Evolutionary conservation across 352 stramenopile genomes (phyloP).

Genomic region (Stramenopiles sp.): DNA sequence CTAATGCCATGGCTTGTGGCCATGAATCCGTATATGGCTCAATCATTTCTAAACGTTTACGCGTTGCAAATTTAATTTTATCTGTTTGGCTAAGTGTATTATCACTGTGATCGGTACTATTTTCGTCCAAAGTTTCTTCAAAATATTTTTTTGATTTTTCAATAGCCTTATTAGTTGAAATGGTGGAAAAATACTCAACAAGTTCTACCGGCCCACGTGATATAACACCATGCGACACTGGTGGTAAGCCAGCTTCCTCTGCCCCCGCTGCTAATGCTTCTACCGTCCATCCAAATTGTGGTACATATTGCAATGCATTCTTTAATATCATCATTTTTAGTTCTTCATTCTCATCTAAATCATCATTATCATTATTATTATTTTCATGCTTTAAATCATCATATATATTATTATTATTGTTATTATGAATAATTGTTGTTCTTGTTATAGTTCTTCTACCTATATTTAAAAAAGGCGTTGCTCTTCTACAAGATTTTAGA

Average conservation of each 20-base stretch:
- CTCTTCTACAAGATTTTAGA: too few species aligned
- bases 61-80: neutral
- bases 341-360: neutral
- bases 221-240: neutral
- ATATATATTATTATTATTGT: too few species aligned
- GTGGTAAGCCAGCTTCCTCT: neutral
- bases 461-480: too few species aligned
- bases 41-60: neutral
- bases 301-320: neutral
- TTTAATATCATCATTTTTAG: neutral
- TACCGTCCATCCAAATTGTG: conserved; percentile 3
- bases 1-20: conserved; percentile 40
- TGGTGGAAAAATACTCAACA: neutral
- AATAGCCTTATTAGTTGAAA: neutral
- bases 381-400: neutral
- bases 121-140: neutral
- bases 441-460: too few species aligned
- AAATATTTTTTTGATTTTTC: neutral
- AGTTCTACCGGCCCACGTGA: neutral
- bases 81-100: neutral
- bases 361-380: neutral
- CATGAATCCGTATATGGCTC: neutral
- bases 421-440: too few species aligned
- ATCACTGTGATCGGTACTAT: too few species aligned
- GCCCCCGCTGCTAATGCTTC: neutral